These are phyloP conservation scores for Botrytis pseudocinerea DNA, from an alignment of 2,329 filamentous ascomycete genomes.

Conservation along the genomic window DNA sequence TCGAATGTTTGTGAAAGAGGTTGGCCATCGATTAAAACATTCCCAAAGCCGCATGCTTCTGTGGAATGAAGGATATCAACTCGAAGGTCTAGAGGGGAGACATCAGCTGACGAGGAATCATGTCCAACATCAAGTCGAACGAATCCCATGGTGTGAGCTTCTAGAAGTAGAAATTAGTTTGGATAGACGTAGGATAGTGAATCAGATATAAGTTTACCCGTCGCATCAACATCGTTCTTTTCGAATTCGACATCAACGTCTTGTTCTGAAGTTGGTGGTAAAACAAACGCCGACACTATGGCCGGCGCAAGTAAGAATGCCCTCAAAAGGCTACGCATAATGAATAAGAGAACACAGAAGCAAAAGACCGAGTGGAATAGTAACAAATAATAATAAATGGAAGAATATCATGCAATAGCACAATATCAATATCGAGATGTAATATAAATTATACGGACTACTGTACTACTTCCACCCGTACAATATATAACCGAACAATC, in stretches of 20 bases:
- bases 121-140: constrained; percentile 30
- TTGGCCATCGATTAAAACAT: constrained; percentile 51
- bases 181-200: too few relatives aligned
- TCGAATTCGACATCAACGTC: constrained; percentile 3
- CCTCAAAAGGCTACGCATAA: constrained; percentile 40
- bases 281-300: constrained; percentile 33
- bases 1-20: constrained; percentile 43
- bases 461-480: not conserved
- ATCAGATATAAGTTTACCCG: not conserved
- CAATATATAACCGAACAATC: not conserved
- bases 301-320: constrained; percentile 38
- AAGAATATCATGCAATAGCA: not conserved
- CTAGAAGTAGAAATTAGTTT: constrained; percentile 3
- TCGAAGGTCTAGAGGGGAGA: constrained; percentile 38
- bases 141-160: constrained; percentile 29
- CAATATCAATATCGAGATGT: not conserved
- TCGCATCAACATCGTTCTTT: not conserved
- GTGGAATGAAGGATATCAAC: constrained; percentile 50
- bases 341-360: constrained; percentile 12
- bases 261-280: constrained; percentile 25
- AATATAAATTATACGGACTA: not conserved
- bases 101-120: constrained; percentile 32
- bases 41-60: constrained; percentile 49
- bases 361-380: constrained; percentile 1
- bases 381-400: not conserved